Evolutionary conservation across 2,329 filamentous ascomycete species (phyloP).

Genomic region (Xylariaceae sp.): DNA sequence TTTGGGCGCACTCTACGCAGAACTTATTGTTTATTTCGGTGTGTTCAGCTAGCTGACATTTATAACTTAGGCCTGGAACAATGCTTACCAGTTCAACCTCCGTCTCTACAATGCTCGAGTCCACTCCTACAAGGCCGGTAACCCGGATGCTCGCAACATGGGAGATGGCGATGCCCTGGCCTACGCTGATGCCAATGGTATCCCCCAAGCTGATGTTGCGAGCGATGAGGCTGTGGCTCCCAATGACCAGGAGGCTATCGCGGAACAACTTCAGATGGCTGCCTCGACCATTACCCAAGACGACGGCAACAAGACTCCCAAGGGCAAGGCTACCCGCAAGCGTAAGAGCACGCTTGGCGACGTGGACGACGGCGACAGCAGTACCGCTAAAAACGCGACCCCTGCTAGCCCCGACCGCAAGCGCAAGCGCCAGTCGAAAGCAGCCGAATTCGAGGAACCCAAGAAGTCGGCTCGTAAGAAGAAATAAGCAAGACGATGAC

Average conservation of each 20-base stretch:
- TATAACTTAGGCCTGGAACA: conserved; percentile 50
- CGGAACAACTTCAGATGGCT: conserved; percentile 51
- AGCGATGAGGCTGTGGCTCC: conserved; percentile 38
- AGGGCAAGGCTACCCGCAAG: conserved; percentile 50
- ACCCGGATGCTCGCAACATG: conserved; percentile 55
- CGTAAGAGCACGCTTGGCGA: conserved; percentile 49
- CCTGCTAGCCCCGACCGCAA: conserved; percentile 58
- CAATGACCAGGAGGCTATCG: conserved; percentile 53
- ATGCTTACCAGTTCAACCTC: conserved; percentile 62
- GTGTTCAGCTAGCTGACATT: conserved; percentile 12
- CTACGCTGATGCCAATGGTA: conserved; percentile 55
- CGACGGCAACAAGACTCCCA: conserved; percentile 51
- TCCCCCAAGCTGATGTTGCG: conserved; percentile 49
- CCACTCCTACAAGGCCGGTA: conserved; percentile 59
- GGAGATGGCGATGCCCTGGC: conserved; percentile 53
- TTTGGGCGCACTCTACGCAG: conserved; percentile 16
- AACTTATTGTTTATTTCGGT: background rate
- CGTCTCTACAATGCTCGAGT: conserved; percentile 61
- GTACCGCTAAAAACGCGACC: conserved; percentile 35
- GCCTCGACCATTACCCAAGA: conserved; percentile 33
- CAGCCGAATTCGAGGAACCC: conserved; percentile 50
- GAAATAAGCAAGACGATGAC: conserved; percentile 37
- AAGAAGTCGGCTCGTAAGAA: conserved; percentile 59
- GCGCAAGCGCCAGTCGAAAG: conserved; percentile 54
- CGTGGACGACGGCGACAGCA: conserved; percentile 40